These are phyloP conservation scores for Dryadomyces sulphureus DNA, from an alignment of 2,329 filamentous ascomycete genomes.

Conservation along the genomic window DNA sequence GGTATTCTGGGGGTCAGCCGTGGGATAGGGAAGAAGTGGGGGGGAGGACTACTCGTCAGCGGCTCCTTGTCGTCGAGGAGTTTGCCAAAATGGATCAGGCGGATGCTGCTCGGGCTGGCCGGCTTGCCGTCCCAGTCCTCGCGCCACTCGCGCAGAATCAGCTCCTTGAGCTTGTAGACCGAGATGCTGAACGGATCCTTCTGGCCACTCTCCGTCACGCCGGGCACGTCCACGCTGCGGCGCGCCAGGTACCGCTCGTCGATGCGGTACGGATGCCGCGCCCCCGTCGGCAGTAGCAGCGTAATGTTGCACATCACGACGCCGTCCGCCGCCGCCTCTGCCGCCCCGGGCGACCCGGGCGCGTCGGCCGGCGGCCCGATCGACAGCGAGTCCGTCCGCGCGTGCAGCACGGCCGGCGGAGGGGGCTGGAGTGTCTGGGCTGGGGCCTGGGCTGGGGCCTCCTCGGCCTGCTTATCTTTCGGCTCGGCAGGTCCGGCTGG, in stretches of 20 bases:
- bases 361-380: constrained; percentile 5
- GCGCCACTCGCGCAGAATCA: constrained; percentile 87
- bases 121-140: constrained; percentile 83
- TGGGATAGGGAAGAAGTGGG: not conserved
- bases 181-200: constrained; percentile 80
- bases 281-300: constrained; percentile 65
- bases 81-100: constrained; percentile 83
- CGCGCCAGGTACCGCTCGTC: constrained; percentile 75
- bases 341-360: too few relatives aligned
- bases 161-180: constrained; percentile 84
- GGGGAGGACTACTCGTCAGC: constrained; percentile 53
- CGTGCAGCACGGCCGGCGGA: constrained; percentile 11
- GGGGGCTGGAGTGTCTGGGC: not conserved
- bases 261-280: constrained; percentile 78
- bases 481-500: not conserved
- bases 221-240: constrained; percentile 62
- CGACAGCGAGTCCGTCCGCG: constrained; percentile 11
- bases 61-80: constrained; percentile 78
- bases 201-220: constrained; percentile 39
- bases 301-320: constrained; percentile 55
- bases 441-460: too few relatives aligned
- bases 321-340: constrained; percentile 12
- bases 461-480: too few relatives aligned
- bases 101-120: constrained; percentile 74
- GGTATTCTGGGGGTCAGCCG: constrained; percentile 45